Base-by-base conservation (phyloP, 257 asterid species). In the Solanum bulbocastanum region DNA sequence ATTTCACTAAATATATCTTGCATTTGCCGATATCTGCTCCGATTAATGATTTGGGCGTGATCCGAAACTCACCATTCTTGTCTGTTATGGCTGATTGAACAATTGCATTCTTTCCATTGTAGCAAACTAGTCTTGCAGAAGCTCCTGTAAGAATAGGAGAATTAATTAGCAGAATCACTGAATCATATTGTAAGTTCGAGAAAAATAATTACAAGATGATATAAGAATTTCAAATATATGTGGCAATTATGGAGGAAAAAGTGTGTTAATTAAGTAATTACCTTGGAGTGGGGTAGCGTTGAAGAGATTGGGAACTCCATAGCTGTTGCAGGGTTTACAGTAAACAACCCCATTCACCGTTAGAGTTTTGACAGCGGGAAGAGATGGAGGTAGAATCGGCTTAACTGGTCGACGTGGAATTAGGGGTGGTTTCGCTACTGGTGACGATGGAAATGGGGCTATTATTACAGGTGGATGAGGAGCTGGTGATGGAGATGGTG, bases 51-150 rank as follows among this genome's bases (percentile, higher is more conserved):
- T 36, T 11, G 5, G 94, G 91, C 44, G 68, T 42, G 76, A 93
- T 84, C 58, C 74, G 58, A 90, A 90, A 93, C 86, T 83, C 89
- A n/a, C 95, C 94, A 5, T 89, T 93, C 60, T 86, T 86, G 90
- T 92, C 90, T 12, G 94, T 90, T 2, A 10, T 91, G 4, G 91
- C 81, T 33, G 73, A 71, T 33, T 78, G 56, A 40, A 83, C 90
- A 11, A 84, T 81, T 4, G 87, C 5, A 2, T 85, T 79, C 14
- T 37, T 37, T 86, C 90, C 88, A 23, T 88, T 90, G 33, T 88
- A 62, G 88, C 83, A 75, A 39, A 75, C 23, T 6, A 75, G 35
- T 15, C 25, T 39, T 7, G 44, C 83, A 37, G 30, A 40, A 39
- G 83, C 83, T 76, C 58, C 83, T 76, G 58, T 35, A 37, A 74